Base-by-base conservation (phyloP, 257 asterid genomes). In the Gynochthodes officinalis region DNA sequence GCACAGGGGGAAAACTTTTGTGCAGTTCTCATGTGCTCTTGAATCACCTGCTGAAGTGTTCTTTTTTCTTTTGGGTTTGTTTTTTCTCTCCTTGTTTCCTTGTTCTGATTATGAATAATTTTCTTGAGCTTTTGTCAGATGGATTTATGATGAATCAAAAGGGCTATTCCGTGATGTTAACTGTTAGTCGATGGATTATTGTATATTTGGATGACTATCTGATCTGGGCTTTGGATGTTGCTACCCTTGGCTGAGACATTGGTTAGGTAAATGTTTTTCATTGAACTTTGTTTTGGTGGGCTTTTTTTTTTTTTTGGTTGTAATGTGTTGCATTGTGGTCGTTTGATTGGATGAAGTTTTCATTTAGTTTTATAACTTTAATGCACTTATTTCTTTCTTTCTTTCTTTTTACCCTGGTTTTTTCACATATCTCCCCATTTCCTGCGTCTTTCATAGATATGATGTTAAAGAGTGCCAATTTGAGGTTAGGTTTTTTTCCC, bases 101-200 rank as follows among this genome's bases (percentile, higher is more conserved):
- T n/a, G 21, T 53, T 42, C n/a, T 55, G 44, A 27, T 16, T 37
- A 14, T 23, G 1, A 19, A 33, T 49, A 65, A 35, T 69, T 39
- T 33, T 67, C n/a, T 32, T 32, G 7, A 21, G 70, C 64, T 39
- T 83, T 62, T 76, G 82, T 73, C 96, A 93, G 98, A 79, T 93
- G 98, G 98, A 86, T 93, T 77, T 93, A 93, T 62, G 98, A 93
- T 76, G 96, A 93, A 86, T 84, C 86, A 63, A 93, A 93, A 85
- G 88, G 94, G 77, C 80, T 91, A 43, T 93, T 93, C 81, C 92
- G 97, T 76, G 98, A 91, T 68, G 82, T 85, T 66, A 88, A 97
- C 60, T 90, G 83, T 83, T 90, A 79, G 82, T 53, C 46, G 23
- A 40, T 68, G 30, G 59, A 32, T 39, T 66, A 23, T 57, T 30